These are phyloP conservation scores for Ophiostoma sp. DNA, from an alignment of 2,329 filamentous ascomycete genomes.

Conservation along the genomic window DNA sequence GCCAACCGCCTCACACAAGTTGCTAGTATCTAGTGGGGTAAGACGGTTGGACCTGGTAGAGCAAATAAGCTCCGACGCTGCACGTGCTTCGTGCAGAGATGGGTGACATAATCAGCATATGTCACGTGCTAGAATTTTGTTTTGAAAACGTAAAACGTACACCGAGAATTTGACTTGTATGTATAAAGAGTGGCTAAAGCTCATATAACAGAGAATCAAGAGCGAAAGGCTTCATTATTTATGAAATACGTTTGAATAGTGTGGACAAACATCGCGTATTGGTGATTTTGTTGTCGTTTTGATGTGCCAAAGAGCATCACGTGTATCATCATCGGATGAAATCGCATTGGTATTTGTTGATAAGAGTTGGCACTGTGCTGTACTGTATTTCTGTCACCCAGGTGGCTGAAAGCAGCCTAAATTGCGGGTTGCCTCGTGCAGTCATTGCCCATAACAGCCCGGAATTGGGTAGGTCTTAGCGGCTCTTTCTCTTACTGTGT, in stretches of 20 bases:
- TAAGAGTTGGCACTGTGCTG: background rate
- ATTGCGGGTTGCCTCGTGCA: background rate
- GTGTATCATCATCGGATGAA: background rate
- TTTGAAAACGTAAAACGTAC: background rate
- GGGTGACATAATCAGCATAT: background rate
- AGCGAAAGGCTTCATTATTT: background rate
- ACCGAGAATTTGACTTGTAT: background rate
- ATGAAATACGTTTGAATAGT: background rate
- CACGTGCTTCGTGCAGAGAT: constrained; percentile 7
- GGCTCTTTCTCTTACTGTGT: background rate
- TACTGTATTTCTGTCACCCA: background rate
- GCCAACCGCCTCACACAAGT: constrained; percentile 7
- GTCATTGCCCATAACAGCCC: background rate
- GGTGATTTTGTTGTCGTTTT: background rate
- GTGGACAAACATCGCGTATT: background rate
- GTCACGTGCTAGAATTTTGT: background rate
- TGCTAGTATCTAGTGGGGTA: constrained; percentile 18
- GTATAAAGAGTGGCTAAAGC: background rate
- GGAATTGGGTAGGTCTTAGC: background rate
- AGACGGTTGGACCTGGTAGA: constrained; percentile 8
- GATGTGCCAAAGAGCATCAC: background rate
- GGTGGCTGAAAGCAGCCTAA: background rate
- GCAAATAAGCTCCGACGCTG: background rate
- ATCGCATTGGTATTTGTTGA: background rate
- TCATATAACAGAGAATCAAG: background rate